Evolutionary conservation across 1,284 basidiomycete species (phyloP).

Genomic region (Coniferiporia sulphurascens): DNA sequence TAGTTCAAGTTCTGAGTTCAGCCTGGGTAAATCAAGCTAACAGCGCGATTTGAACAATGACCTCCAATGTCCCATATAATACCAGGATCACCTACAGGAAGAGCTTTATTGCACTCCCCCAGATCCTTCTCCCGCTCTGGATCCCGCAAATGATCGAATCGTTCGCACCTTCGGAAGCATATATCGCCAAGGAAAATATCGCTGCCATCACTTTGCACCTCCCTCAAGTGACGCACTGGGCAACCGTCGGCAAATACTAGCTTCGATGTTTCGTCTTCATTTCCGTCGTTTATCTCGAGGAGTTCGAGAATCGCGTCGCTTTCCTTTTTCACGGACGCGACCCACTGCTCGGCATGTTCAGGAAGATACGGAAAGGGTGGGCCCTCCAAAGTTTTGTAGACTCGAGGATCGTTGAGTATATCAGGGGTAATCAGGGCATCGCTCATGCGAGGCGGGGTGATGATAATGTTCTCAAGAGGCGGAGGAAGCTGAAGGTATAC

Average conservation of each 20-base stretch:
- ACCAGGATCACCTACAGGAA: conserved; percentile 16
- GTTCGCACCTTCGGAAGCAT: conserved; percentile 5
- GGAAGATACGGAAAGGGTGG: conserved; percentile 22
- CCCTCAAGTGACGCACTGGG: conserved; percentile 18
- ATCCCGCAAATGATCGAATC: conserved; percentile 14
- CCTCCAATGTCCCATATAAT: conserved; percentile 22
- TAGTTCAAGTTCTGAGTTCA: neutral
- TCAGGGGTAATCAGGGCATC: conserved; percentile 15
- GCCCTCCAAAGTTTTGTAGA: conserved; percentile 18
- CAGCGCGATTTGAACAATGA: neutral
- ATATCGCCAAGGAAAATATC: conserved; percentile 20
- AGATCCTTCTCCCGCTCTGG: conserved; percentile 8
- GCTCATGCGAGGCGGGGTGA: conserved; percentile 22
- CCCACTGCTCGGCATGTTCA: conserved; percentile 21
- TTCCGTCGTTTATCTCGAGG: neutral
- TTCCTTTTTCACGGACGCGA: conserved; percentile 4
- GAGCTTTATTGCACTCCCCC: conserved; percentile 12
- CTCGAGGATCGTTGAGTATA: conserved; percentile 21
- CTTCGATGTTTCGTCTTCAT: neutral
- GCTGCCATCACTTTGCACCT: conserved; percentile 19
- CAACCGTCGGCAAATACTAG: conserved; percentile 13
- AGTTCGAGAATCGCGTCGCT: conserved; percentile 8
- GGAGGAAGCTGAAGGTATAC: conserved; percentile 22
- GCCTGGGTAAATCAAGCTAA: neutral
- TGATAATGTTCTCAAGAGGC: conserved; percentile 23